phyloP scores from a whole-genome alignment of 129 eudicot species.

The Chrysanthemum seticuspe region DNA sequence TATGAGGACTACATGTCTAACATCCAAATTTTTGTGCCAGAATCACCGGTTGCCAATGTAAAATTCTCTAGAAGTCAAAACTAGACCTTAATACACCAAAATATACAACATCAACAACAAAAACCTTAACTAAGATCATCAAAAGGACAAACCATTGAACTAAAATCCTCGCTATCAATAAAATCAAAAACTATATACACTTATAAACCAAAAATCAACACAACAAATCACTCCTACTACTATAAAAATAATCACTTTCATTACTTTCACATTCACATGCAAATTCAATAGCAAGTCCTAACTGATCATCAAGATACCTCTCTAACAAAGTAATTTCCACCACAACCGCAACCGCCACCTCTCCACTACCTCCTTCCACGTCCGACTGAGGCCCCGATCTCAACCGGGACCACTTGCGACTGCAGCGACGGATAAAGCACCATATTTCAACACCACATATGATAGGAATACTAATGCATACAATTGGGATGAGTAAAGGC shows the following conservation, averaged over 20 bases:
- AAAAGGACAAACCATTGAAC: background rate
- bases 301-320: constrained; percentile 61
- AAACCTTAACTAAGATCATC: background rate
- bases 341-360: constrained; percentile 28
- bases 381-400: constrained; percentile 19
- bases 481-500: constrained; percentile 50
- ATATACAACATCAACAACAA: background rate
- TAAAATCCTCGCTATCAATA: background rate
- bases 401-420: constrained; percentile 22
- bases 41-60: too few relatives aligned
- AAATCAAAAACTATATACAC: constrained; percentile 24
- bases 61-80: too few relatives aligned
- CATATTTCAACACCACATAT: constrained; percentile 35
- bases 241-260: constrained; percentile 17
- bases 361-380: constrained; percentile 28
- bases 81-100: too few relatives aligned
- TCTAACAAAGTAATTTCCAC: constrained; percentile 41
- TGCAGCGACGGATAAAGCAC: constrained; percentile 21
- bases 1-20: too few relatives aligned
- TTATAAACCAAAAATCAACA: constrained; percentile 1
- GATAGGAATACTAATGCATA: constrained; percentile 34
- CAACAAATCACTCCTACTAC: constrained; percentile 16
- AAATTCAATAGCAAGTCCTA: constrained; percentile 45
- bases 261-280: constrained; percentile 37
- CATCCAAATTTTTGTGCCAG: too few relatives aligned